phyloP scores from a whole-genome alignment of 1,284 basidiomycete genomes.

The Sutorius eximius region DNA sequence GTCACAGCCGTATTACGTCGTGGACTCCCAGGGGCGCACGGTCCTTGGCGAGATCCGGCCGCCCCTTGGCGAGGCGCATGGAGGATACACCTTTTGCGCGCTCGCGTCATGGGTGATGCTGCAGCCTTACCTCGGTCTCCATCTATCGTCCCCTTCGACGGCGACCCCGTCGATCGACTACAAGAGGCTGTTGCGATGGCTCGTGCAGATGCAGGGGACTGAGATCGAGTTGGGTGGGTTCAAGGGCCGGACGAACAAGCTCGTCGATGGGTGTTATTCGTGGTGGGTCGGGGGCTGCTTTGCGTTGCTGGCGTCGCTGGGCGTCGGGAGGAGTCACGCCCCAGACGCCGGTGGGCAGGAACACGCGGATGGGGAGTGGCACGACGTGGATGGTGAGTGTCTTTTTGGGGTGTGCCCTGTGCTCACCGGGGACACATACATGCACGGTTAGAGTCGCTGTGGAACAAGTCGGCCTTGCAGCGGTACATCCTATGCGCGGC shows the following conservation, averaged over 20 bases:
- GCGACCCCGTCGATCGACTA: constrained; percentile 54
- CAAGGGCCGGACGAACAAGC: constrained; percentile 92
- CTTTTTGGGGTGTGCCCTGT: background rate
- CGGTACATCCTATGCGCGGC: constrained; percentile 87
- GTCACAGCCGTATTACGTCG: constrained; percentile 64
- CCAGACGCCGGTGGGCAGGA: constrained; percentile 24
- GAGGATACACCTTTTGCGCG: constrained; percentile 95
- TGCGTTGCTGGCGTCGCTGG: constrained; percentile 72
- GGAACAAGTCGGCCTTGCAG: constrained; percentile 74
- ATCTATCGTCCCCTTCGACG: constrained; percentile 9
- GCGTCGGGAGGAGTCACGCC: constrained; percentile 41
- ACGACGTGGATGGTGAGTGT: constrained; percentile 54
- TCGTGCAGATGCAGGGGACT: constrained; percentile 82
- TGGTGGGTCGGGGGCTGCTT: constrained; percentile 99
- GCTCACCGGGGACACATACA: background rate
- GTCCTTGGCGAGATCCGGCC: constrained; percentile 51
- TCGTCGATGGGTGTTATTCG: constrained; percentile 98
- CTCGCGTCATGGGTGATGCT: constrained; percentile 84
- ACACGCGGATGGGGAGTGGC: constrained; percentile 46
- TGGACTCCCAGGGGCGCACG: constrained; percentile 22
- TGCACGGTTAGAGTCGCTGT: constrained; percentile 47
- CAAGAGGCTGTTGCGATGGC: constrained; percentile 75
- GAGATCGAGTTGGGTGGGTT: constrained; percentile 91
- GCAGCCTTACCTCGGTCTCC: constrained; percentile 46
- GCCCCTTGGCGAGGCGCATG: constrained; percentile 91